Conservation (phyloP, 1,284 basidiomycete species). For the Pseudozyma hubeiensis region DNA sequence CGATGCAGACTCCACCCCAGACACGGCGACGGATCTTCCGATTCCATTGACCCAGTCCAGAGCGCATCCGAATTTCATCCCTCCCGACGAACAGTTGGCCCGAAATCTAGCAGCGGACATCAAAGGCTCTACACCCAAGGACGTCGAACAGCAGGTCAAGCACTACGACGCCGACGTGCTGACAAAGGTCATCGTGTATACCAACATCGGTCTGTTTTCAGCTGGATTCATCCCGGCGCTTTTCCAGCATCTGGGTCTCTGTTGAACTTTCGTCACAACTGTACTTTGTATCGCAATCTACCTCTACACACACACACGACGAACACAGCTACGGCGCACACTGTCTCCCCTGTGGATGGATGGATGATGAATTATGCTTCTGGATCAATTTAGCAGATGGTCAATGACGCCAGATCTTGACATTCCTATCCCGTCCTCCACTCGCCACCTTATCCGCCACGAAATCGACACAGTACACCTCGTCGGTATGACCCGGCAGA, state of each 20-base stretch:
- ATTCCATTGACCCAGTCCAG: constrained; percentile 32
- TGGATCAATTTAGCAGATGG: background rate
- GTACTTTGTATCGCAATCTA: background rate
- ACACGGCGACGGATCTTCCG: constrained; percentile 18
- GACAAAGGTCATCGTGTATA: constrained; percentile 90
- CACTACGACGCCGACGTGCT: constrained; percentile 86
- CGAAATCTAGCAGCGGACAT: constrained; percentile 21
- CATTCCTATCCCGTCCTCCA: constrained; percentile 79
- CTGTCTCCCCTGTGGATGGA: too few species aligned
- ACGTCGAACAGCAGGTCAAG: constrained; percentile 70
- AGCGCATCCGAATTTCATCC: constrained; percentile 34
- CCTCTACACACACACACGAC: too few species aligned
- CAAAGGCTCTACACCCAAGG: constrained; percentile 5
- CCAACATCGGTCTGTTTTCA: constrained; percentile 79
- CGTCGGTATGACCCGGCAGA: constrained; percentile 94
- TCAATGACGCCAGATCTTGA: constrained; percentile 72
- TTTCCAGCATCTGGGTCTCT: constrained; percentile 48
- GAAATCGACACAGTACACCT: constrained; percentile 89
- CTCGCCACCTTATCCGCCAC: constrained; percentile 93
- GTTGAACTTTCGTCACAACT: background rate
- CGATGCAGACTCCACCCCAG: constrained; percentile 7
- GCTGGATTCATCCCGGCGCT: constrained; percentile 49
- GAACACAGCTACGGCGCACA: too few species aligned
- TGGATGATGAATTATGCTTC: too few species aligned
- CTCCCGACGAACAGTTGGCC: constrained; percentile 35